Conservation (phyloP, 371 early-diverging fungal genomes). For the Mucor lusitanicus region DNA sequence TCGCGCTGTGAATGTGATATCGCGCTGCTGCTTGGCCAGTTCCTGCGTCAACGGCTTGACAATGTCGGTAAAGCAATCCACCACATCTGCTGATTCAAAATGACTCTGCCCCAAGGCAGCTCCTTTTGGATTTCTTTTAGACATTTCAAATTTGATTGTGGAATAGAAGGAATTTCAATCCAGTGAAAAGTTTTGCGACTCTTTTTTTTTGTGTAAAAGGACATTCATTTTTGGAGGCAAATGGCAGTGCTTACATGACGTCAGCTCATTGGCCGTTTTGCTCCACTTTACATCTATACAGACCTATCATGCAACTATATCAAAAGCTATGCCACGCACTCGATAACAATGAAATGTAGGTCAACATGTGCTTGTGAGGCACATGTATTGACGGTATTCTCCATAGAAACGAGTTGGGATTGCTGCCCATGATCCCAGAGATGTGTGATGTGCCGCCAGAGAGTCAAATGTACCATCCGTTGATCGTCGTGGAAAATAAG, state of each 20-base stretch:
- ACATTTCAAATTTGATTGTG: conserved; percentile 11
- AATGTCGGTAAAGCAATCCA: conserved; percentile 51
- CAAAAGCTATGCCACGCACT: conserved; percentile 5
- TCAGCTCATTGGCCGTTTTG: background rate
- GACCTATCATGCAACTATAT: conserved; percentile 11
- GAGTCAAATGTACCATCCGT: conserved; percentile 30
- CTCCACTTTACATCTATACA: background rate
- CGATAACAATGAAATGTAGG: conserved; percentile 9
- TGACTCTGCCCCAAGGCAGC: conserved; percentile 42
- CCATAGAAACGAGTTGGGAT: conserved; percentile 39
- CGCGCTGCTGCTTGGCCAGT: conserved; percentile 31
- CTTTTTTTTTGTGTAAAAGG: background rate
- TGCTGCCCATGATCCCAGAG: conserved; percentile 25
- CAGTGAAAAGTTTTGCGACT: conserved; percentile 3
- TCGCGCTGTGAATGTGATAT: conserved; percentile 44
- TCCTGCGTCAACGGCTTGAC: conserved; percentile 40
- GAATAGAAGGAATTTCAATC: conserved; percentile 2
- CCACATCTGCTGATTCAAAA: conserved; percentile 42
- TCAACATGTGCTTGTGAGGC: background rate
- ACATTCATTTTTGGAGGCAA: background rate
- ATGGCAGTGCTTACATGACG: background rate
- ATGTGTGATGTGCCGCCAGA: conserved; percentile 22
- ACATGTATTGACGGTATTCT: background rate
- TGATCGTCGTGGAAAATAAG: conserved; percentile 37
- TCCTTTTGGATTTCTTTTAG: conserved; percentile 38